Base-by-base conservation (phyloP, 108 stramenopile genomes). In the Skeletonema potamos region DNA sequence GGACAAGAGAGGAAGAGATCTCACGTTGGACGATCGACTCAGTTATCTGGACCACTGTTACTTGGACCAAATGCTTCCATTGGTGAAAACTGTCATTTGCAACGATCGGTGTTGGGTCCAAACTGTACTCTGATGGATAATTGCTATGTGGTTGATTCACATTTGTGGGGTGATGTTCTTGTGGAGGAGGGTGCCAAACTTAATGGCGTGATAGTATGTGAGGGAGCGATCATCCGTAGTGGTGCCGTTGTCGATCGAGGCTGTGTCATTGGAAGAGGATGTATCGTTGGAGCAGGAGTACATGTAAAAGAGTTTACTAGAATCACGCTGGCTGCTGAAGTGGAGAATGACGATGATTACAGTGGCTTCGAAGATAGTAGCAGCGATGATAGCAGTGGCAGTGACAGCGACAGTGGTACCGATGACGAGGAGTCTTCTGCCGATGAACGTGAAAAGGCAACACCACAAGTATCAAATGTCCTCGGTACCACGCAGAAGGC, bases 241-340 rank as follows among this genome's bases (percentile, higher is more conserved):
- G 88, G 92, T 34, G 96, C 96, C 1, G 63, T 77, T 3, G 64
- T 98, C 4, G 70, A 80, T 36, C 77, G 76, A 58, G 98, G 98
- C 41, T 97, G 96, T 77, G 82, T 97, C 15, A 85, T 98, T 69
- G 95, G 96, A 43, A 58, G 68, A 55, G 94, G 93, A 51, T 95
- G 96, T 58, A 72, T 97, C 11, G 84, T 98, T 73, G 96, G 95
- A 18, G 71, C 80, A 54, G 86, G 88, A 54, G 84, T 95, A 24
- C 68, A 68, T 17, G 63, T 97, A 18, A 82, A 85, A 6, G 89
- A 92, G 56, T 97, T 91, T 83, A 91, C 96, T 5, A 83, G 98
- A 55, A 83, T 97, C 51, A 96, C 96, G 2, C 44, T 89, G n/a
- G 73, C 67, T 30, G 73, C 64, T 29, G 90, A 87, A 6, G 82